Conservation (phyloP, 1,284 basidiomycete species). For the Papiliotrema flavescens region DNA sequence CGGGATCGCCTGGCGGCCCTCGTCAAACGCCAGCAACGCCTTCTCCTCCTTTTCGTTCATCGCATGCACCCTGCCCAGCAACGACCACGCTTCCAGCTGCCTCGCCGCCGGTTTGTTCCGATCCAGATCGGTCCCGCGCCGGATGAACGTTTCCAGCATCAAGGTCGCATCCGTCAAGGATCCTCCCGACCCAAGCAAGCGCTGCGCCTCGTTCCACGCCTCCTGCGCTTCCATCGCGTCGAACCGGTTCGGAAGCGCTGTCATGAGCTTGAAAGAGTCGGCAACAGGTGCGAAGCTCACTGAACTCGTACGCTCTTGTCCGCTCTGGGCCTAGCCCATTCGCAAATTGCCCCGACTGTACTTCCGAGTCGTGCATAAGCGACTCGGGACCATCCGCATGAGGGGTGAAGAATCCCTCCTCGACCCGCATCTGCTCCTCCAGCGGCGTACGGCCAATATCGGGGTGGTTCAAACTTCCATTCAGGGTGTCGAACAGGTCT, state of each 20-base stretch:
- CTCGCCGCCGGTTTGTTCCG: slow-evolving; percentile 8
- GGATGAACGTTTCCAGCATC: slow-evolving; percentile 82
- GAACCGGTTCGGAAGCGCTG: slow-evolving; percentile 11
- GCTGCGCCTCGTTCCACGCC: slow-evolving; percentile 31
- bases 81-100: slow-evolving; percentile 74
- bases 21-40: slow-evolving; percentile 58
- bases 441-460: slow-evolving; percentile 33
- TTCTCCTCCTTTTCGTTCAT: slow-evolving; percentile 80
- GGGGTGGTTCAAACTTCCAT: slow-evolving; percentile 41
- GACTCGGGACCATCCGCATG: not conserved
- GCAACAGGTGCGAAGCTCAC: slow-evolving; percentile 48
- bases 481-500: slow-evolving; percentile 37
- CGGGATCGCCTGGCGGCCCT: slow-evolving; percentile 69
- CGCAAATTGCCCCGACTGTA: not conserved
- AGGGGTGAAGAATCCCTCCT: not conserved
- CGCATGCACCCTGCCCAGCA: slow-evolving; percentile 87
- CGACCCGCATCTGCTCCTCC: slow-evolving; percentile 43
- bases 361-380: not conserved
- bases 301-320: slow-evolving; percentile 63
- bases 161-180: slow-evolving; percentile 79
- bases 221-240: slow-evolving; percentile 10
- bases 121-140: slow-evolving; percentile 28
- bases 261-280: too few species aligned
- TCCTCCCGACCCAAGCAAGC: slow-evolving; percentile 68
- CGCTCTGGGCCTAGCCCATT: not conserved